Conservation (phyloP, 140 eudicot species). For the Anethum foeniculum region DNA sequence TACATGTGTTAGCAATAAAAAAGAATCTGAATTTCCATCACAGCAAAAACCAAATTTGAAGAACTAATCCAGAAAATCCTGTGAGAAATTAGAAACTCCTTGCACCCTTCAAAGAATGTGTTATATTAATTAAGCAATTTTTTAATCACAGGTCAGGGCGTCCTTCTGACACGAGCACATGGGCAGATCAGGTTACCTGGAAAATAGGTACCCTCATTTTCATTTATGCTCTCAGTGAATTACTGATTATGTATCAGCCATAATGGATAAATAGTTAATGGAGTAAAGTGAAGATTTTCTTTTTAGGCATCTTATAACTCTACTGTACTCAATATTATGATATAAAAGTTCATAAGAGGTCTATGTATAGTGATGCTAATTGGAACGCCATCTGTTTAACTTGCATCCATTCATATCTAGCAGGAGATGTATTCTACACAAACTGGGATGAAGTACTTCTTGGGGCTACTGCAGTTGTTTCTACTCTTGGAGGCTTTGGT, state of each 20-base stretch:
- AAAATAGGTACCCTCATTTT: conserved; percentile 52
- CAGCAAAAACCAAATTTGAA: not conserved
- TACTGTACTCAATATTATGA: not conserved
- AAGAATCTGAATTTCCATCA: conserved; percentile 3
- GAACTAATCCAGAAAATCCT: not conserved
- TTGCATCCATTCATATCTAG: conserved; percentile 6
- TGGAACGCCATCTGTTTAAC: not conserved
- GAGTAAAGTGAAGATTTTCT: not conserved
- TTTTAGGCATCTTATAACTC: not conserved
- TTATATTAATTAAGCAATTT: not conserved
- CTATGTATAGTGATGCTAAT: not conserved
- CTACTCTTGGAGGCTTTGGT: conserved; percentile 95
- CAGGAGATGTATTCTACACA: conserved; percentile 94
- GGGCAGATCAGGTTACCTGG: conserved; percentile 98
- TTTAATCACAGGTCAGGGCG: conserved; percentile 65
- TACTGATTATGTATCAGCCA: not conserved
- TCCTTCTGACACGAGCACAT: conserved; percentile 54
- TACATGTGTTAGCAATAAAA: not conserved
- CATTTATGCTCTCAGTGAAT: conserved; percentile 4
- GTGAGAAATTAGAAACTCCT: not conserved
- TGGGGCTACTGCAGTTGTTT: conserved; percentile 96
- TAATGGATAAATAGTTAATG: not conserved
- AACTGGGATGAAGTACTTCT: conserved; percentile 94
- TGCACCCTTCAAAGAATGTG: not conserved
- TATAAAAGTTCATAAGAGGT: not conserved